These are phyloP conservation scores for Chloranthus sessilifolius DNA, from an alignment of 164 flowering plant genomes.

Conservation along the genomic window DNA sequence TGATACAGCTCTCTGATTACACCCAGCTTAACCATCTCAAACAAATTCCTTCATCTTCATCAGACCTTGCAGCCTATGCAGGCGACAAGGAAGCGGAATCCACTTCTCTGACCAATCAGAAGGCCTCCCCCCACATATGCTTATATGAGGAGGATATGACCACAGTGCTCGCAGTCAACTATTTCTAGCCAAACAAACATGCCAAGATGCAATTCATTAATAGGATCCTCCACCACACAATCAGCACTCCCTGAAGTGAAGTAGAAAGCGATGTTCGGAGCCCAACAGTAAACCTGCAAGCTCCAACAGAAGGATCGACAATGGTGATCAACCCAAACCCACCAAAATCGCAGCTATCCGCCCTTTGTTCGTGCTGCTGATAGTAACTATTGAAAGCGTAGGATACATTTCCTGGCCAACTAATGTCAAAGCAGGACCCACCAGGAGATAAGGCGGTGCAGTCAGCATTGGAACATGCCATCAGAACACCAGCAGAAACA, in stretches of 20 bases:
- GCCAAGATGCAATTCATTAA: constrained; percentile 8
- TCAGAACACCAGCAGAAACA: constrained; percentile 41
- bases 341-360: constrained; percentile 74
- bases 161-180: no score
- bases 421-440: constrained; percentile 71
- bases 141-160: no score
- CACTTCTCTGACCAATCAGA: no score
- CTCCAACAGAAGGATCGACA: constrained; percentile 72
- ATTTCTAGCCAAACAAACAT: constrained; percentile 7
- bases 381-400: constrained; percentile 87
- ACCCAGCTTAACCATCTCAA: not conserved
- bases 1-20: not conserved
- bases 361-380: constrained; percentile 70
- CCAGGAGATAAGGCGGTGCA: constrained; percentile 71
- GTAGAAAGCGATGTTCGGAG: constrained; percentile 46
- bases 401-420: constrained; percentile 82
- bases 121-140: constrained; percentile 1
- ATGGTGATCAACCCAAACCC: constrained; percentile 86
- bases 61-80: no score
- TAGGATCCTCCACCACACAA: constrained; percentile 20
- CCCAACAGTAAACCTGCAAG: constrained; percentile 59
- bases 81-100: no score
- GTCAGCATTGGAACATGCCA: constrained; percentile 66
- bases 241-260: constrained; percentile 6
- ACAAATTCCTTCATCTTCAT: not conserved